These are phyloP conservation scores for Fusarium sp. DNA, from an alignment of 2,329 filamentous ascomycete genomes.

Conservation along the genomic window DNA sequence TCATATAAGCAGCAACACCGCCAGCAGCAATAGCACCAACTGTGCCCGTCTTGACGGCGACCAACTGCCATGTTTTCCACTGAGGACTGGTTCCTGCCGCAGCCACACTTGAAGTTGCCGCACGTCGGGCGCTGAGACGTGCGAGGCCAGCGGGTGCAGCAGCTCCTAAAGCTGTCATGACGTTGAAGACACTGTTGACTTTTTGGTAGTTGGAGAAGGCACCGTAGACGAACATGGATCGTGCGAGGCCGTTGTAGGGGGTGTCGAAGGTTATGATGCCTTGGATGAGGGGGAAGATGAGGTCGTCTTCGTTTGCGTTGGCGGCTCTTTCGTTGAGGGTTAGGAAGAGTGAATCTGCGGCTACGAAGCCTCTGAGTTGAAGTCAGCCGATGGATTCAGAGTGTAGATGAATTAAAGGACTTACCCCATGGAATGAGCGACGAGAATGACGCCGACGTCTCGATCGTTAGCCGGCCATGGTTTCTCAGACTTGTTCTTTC, in stretches of 20 bases:
- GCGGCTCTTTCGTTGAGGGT: slow-evolving; percentile 71
- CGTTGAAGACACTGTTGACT: slow-evolving; percentile 65
- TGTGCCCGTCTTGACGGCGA: slow-evolving; percentile 84
- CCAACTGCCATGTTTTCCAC: slow-evolving; percentile 67
- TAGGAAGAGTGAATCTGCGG: slow-evolving; percentile 81
- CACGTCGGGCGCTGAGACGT: slow-evolving; percentile 33
- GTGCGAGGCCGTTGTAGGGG: slow-evolving; percentile 76
- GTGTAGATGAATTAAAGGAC: slow-evolving; percentile 8
- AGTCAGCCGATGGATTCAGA: slow-evolving; percentile 5
- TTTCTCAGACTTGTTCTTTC: slow-evolving; percentile 74
- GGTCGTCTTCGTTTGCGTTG: slow-evolving; percentile 46
- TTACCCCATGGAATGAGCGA: slow-evolving; percentile 85
- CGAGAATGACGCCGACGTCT: slow-evolving; percentile 80
- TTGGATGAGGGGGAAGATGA: slow-evolving; percentile 83
- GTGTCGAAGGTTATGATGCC: slow-evolving; percentile 88
- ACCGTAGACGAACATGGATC: slow-evolving; percentile 70
- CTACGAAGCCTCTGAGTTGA: slow-evolving; percentile 75
- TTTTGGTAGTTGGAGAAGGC: slow-evolving; percentile 70
- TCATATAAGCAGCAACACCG: slow-evolving; percentile 82
- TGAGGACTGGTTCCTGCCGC: slow-evolving; percentile 47
- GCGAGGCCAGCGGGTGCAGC: slow-evolving; percentile 59
- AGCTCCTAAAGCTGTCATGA: slow-evolving; percentile 64
- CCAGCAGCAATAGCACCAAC: slow-evolving; percentile 84
- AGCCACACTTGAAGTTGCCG: slow-evolving; percentile 31
- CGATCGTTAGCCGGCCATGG: slow-evolving; percentile 83